Conservation (phyloP, 2,329 filamentous ascomycete species). For the Paecilomyces sp. region DNA sequence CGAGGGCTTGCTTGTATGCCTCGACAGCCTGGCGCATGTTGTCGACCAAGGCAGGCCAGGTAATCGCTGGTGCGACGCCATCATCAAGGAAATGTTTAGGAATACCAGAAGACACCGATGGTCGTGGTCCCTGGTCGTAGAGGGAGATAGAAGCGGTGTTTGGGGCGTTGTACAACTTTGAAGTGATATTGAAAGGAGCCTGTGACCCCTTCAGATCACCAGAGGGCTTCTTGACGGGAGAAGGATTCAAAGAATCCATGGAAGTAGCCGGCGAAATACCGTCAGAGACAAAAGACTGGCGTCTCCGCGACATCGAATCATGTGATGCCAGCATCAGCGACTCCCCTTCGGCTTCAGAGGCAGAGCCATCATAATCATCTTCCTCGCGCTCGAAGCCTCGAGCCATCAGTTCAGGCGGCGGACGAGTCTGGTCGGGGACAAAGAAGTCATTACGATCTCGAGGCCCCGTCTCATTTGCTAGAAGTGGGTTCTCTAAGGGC, state of each 20-base stretch:
- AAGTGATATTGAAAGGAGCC: conserved; percentile 11
- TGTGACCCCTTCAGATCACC: conserved; percentile 42
- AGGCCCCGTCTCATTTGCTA: conserved; percentile 73
- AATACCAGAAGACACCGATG: conserved; percentile 44
- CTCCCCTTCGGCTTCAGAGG: conserved; percentile 75
- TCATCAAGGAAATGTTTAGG: conserved; percentile 89
- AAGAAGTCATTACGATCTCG: conserved; percentile 81
- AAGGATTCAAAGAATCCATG: conserved; percentile 80
- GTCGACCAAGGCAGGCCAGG: conserved; percentile 82
- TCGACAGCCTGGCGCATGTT: conserved; percentile 92
- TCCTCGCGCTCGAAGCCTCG: conserved; percentile 75
- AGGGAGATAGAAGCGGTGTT: conserved; percentile 50
- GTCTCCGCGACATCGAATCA: conserved; percentile 58
- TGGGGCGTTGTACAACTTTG: conserved; percentile 31
- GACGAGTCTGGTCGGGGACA: conserved; percentile 82
- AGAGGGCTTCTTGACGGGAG: conserved; percentile 52
- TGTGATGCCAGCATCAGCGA: conserved; percentile 62
- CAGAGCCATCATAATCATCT: conserved; percentile 88
- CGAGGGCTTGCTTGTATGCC: conserved; percentile 82
- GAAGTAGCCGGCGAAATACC: conserved; percentile 80
- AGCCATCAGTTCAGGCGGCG: conserved; percentile 85
- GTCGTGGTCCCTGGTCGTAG: conserved; percentile 41
- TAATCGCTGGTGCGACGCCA: conserved; percentile 68
- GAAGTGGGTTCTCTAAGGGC: conserved; percentile 82
- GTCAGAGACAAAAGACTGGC: conserved; percentile 59